These are phyloP conservation scores for Pleurotus salmoneostramineus DNA, from an alignment of 768 basidiomycete species.

Conservation along the genomic window DNA sequence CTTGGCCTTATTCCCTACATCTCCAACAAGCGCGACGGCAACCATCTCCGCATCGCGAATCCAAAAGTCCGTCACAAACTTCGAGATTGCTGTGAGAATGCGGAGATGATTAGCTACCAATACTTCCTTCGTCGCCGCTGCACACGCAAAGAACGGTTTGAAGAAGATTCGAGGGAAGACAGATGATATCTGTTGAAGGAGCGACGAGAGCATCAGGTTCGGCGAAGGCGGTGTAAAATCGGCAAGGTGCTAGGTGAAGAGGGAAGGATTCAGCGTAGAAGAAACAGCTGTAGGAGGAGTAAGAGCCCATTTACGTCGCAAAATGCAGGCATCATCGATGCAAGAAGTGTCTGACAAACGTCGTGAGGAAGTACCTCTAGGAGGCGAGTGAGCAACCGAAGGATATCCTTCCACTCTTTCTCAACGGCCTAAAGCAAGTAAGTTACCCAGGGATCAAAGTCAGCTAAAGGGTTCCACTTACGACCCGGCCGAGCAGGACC, in stretches of 20 bases:
- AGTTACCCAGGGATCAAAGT: neutral
- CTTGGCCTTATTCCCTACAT: slow-evolving; percentile 15
- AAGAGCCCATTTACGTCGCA: slow-evolving; percentile 35
- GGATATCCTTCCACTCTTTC: slow-evolving; percentile 35
- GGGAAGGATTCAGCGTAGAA: neutral
- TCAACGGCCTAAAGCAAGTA: neutral
- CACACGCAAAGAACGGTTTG: slow-evolving; percentile 68
- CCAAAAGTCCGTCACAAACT: slow-evolving; percentile 63
- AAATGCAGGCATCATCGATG: slow-evolving; percentile 38
- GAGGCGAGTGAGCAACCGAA: slow-evolving; percentile 38
- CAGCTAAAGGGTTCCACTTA: slow-evolving; percentile 20
- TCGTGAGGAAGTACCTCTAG: slow-evolving; percentile 44
- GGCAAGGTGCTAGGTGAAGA: slow-evolving; percentile 42
- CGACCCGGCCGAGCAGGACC: slow-evolving; percentile 33
- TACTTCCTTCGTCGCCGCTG: slow-evolving; percentile 60
- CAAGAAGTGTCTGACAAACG: slow-evolving; percentile 34
- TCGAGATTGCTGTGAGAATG: slow-evolving; percentile 45
- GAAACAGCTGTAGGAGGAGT: neutral
- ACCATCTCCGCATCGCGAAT: slow-evolving; percentile 71
- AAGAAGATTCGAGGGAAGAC: slow-evolving; percentile 62
- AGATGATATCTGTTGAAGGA: slow-evolving; percentile 49
- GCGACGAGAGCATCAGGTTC: slow-evolving; percentile 37
- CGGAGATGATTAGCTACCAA: slow-evolving; percentile 57
- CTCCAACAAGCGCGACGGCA: slow-evolving; percentile 55
- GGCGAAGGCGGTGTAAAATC: slow-evolving; percentile 48